These are phyloP conservation scores for Thraustotheca clavata DNA, from an alignment of 352 stramenopile species.

Conservation along the genomic window DNA sequence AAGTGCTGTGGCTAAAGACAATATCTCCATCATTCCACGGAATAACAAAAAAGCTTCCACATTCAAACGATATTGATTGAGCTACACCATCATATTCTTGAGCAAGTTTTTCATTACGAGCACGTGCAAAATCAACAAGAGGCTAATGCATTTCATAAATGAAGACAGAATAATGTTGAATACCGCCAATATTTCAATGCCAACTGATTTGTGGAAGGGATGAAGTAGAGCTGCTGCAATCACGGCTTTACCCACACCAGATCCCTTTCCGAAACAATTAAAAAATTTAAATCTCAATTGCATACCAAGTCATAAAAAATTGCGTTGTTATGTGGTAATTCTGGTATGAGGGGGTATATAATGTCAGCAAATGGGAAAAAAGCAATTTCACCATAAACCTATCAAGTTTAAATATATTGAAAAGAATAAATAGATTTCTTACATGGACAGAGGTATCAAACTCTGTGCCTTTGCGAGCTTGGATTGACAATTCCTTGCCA, in stretches of 20 bases:
- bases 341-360: slow-evolving; percentile 50
- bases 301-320: slow-evolving; percentile 78
- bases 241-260: slow-evolving; percentile 72
- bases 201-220: slow-evolving; percentile 73
- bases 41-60: slow-evolving; percentile 46
- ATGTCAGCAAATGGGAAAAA: slow-evolving; percentile 80
- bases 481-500: slow-evolving; percentile 67
- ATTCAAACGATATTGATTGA: slow-evolving; percentile 64
- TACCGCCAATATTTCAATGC: slow-evolving; percentile 71
- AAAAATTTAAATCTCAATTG: background rate
- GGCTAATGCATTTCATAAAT: slow-evolving; percentile 27
- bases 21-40: slow-evolving; percentile 70
- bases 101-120: slow-evolving; percentile 45
- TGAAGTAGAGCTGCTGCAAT: slow-evolving; percentile 67
- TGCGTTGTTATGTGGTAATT: slow-evolving; percentile 43
- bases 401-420: background rate
- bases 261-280: slow-evolving; percentile 45
- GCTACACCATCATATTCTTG: slow-evolving; percentile 32
- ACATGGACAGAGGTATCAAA: slow-evolving; percentile 75
- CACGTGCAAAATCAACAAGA: slow-evolving; percentile 65
- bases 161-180: background rate
- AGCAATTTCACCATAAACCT: slow-evolving; percentile 80
- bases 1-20: slow-evolving; percentile 78
- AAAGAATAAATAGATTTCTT: slow-evolving; percentile 4
- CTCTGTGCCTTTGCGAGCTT: slow-evolving; percentile 70